Base-by-base conservation (phyloP, 306 rosid genomes). In the Cotoneaster glaucophyllus region DNA sequence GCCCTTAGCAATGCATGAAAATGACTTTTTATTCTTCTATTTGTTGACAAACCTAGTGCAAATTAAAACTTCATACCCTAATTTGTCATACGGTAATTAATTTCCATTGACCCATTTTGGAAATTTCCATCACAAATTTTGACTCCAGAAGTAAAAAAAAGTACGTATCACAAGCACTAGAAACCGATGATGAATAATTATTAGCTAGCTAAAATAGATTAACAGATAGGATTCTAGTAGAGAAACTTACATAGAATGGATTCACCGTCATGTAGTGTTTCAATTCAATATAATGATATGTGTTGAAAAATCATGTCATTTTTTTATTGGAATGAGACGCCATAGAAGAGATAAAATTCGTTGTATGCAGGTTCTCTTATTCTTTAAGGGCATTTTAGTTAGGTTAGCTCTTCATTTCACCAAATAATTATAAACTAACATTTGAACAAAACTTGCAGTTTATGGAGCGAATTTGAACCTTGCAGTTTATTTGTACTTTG, bases 391-490 rank as follows among this genome's bases (percentile, higher is more conserved):
- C 69, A 83, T 22, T 56, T 77, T 69, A 76, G 88, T 84, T 73
- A 67, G 48, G 32, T 10, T 25, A 48, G 21, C 28, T 25, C 58
- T 56, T 11, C 4, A 65, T 63, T 32, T 29, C 48, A 53, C 48
- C 65, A 39, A 50, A 19, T 24, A 74, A 18, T 63, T 19, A 29
- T 80, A 52, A 31, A 39, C 62, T 9, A 56, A 56, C 24, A 56
- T 21, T 64, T 22, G 78, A 81, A 82, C 43, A 80, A 66, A 39
- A 41, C 0, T 85, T 93, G 52, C 96, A 48, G 76, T 66, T 31
- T 57, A 62, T 67, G 87, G 97, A 77, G 85, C 21, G 84, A 87
- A 77, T 71, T 80, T 76, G 87, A 70, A 81, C 71, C 89, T 84
- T n/a, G n/a, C n/a, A n/a, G n/a, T n/a, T n/a, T n/a, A n/a, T n/a